Conservation (phyloP, 352 stramenopile genomes). For the Pythium dissotocum region DNA sequence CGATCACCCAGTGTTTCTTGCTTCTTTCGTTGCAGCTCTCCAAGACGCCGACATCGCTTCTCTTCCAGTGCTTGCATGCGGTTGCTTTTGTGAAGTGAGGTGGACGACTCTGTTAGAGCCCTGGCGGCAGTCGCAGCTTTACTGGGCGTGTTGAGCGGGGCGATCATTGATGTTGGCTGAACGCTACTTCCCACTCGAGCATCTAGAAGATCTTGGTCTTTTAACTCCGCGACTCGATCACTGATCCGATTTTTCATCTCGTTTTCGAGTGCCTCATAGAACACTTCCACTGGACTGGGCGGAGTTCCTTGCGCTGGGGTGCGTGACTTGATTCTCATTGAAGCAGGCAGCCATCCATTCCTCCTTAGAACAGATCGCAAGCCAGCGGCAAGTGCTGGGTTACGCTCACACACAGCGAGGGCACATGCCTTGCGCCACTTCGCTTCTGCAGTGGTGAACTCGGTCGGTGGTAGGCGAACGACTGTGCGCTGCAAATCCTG, state of each 20-base stretch:
- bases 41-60: constrained; percentile 51
- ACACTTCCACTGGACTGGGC: constrained; percentile 33
- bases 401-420: constrained; percentile 40
- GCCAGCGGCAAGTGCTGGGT: constrained; percentile 31
- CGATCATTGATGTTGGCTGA: background rate
- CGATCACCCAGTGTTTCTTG: constrained; percentile 59
- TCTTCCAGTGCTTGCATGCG: constrained; percentile 60
- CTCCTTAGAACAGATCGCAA: constrained; percentile 35
- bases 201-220: background rate
- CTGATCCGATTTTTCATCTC: background rate
- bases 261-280: constrained; percentile 44
- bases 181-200: background rate
- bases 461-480: constrained; percentile 33
- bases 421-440: constrained; percentile 33
- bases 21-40: constrained; percentile 52
- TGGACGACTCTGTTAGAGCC: background rate
- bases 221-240: background rate
- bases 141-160: background rate
- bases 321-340: constrained; percentile 15
- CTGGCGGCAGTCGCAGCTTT: background rate
- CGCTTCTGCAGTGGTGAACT: constrained; percentile 37
- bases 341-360: constrained; percentile 26
- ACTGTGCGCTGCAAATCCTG: constrained; percentile 34
- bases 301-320: background rate
- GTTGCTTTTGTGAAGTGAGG: constrained; percentile 42